Percentiles rank a stretch among this genome's conserved stretches.
phyloP scores from a whole-genome alignment of 2,329 filamentous ascomycete species.

The Tricladium varicosporioides region DNA sequence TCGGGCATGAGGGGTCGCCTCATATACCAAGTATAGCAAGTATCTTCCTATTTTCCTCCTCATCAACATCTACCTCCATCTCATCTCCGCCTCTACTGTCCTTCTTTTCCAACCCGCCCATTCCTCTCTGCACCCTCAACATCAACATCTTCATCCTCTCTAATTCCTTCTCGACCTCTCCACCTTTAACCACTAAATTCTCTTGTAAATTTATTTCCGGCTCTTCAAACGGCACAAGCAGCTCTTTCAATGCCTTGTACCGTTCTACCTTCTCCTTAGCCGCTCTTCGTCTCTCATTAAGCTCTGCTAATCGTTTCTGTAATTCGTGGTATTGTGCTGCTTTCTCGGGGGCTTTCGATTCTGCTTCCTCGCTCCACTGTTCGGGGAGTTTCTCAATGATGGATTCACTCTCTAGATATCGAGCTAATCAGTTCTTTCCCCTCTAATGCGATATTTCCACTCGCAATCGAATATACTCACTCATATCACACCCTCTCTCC shows the following conservation, averaged over 20 bases:
- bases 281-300: constrained; percentile 46
- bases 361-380: constrained; percentile 35
- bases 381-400: constrained; percentile 31
- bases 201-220: constrained; percentile 51
- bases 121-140: constrained; percentile 54
- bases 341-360: constrained; percentile 38
- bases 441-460: too few species aligned
- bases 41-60: constrained; percentile 6
- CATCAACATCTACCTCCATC: constrained; percentile 27
- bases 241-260: constrained; percentile 46
- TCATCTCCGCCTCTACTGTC: constrained; percentile 16
- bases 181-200: constrained; percentile 64
- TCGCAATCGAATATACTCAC: constrained; percentile 17
- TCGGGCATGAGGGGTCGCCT: too few species aligned
- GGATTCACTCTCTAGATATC: constrained; percentile 17
- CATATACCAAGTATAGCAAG: constrained; percentile 1
- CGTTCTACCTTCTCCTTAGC: constrained; percentile 43
- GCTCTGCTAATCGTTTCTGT: constrained; percentile 46
- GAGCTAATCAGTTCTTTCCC: neutral
- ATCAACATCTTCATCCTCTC: constrained; percentile 64
- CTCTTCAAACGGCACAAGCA: constrained; percentile 51
- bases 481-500: constrained; percentile 36
- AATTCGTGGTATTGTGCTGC: constrained; percentile 51
- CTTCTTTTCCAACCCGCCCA: constrained; percentile 35
- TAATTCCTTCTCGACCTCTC: constrained; percentile 63